Percentiles rank a stretch among this genome's conserved stretches.
Conservation (phyloP, 225 moss, liverwort and hornwort genomes). For the Straminergon stramineum region DNA sequence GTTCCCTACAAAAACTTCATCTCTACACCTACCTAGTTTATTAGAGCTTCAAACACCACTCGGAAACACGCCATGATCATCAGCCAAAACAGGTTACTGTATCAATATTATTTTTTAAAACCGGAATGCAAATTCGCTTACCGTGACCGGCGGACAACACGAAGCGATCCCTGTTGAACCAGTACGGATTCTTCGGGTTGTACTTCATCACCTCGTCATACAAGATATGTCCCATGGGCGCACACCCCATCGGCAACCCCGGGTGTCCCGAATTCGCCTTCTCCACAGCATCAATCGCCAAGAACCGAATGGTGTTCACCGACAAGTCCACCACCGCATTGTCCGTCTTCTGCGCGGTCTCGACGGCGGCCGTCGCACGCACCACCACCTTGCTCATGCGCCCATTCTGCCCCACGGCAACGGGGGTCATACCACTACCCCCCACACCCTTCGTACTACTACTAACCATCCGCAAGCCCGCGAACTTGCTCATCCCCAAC, state of each 20-base stretch:
- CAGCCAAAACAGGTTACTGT: not conserved
- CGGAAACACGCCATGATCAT: not conserved
- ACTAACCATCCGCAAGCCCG: constrained; percentile 50
- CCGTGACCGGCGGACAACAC: constrained; percentile 96
- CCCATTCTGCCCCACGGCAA: not conserved
- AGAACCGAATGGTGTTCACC: constrained; percentile 81
- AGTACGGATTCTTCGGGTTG: constrained; percentile 89
- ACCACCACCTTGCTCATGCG: not conserved
- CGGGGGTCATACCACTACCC: not conserved
- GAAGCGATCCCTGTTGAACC: constrained; percentile 96
- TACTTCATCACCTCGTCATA: constrained; percentile 96
- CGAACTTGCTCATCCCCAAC: constrained; percentile 55
- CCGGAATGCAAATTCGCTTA: not conserved
- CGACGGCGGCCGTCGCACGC: constrained; percentile 41
- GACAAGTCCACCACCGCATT: constrained; percentile 67
- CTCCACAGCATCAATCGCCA: constrained; percentile 95
- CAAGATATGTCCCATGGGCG: constrained; percentile 97
- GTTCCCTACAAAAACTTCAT: not conserved
- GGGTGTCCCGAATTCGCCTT: constrained; percentile 99
- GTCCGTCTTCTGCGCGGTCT: constrained; percentile 85
- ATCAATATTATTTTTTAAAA: too few species aligned
- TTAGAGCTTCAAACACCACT: not conserved
- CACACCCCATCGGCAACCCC: constrained; percentile 95
- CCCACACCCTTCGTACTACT: not conserved
- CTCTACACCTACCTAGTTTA: too few species aligned